These are phyloP conservation scores for Hordeum pubiflorum DNA, from an alignment of 202 grass and related monocot species.

Conservation along the genomic window DNA sequence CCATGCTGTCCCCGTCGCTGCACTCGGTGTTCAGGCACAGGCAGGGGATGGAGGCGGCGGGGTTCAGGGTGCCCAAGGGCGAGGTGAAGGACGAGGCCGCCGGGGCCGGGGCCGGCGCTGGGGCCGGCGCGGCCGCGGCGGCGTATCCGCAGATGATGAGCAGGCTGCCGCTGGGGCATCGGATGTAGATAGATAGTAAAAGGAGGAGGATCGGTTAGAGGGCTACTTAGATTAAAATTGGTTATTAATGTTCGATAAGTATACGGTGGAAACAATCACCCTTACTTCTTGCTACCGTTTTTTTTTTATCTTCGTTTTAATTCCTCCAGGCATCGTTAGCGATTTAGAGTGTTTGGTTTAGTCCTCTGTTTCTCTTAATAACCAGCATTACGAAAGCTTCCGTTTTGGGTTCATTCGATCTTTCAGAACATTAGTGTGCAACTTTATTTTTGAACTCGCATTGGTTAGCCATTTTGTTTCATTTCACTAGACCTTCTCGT, in stretches of 20 bases:
- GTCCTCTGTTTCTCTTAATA: not conserved
- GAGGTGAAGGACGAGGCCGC: constrained; percentile 42
- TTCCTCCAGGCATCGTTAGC: not conserved
- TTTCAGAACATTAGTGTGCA: too few relatives aligned
- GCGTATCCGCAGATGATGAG: constrained; percentile 67
- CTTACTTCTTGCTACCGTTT: not conserved
- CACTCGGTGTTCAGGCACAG: constrained; percentile 40
- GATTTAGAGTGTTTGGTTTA: not conserved
- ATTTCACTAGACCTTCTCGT: too few relatives aligned
- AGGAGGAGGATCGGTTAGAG: constrained; percentile 1
- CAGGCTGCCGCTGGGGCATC: constrained; percentile 51
- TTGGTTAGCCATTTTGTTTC: too few relatives aligned
- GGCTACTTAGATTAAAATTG: not conserved
- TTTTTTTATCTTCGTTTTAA: not conserved
- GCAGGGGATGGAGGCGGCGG: constrained; percentile 35
- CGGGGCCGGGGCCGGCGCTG: not conserved
- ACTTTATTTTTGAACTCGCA: too few relatives aligned
- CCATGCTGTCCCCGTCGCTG: constrained; percentile 46
- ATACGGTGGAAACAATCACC: constrained; percentile 19
- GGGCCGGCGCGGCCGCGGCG: not conserved
- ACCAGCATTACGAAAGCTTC: too few relatives aligned
- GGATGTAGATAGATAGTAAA: constrained; percentile 70
- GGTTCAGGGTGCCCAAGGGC: constrained; percentile 51
- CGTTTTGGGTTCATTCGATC: too few relatives aligned
- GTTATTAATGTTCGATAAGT: not conserved